Conservation (phyloP, 1,284 basidiomycete species). For the Cutaneotrichosporon cyanovorans region DNA sequence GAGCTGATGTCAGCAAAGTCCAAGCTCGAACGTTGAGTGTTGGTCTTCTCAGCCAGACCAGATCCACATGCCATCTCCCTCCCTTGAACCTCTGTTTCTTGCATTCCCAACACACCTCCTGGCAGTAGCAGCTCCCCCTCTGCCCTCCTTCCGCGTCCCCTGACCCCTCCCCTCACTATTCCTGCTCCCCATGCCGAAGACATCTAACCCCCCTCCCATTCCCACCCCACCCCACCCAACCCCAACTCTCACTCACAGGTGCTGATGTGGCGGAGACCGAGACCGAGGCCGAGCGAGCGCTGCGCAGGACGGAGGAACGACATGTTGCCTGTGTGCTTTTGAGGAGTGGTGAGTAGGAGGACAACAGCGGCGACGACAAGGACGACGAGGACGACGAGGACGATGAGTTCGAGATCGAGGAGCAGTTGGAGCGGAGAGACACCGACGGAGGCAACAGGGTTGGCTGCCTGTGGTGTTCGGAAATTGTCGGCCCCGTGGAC, state of each 20-base stretch:
- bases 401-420: too few relatives aligned
- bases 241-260: conserved; percentile 27
- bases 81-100: too few relatives aligned
- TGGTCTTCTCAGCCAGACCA: too few relatives aligned
- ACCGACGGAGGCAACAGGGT: too few relatives aligned
- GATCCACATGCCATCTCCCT: too few relatives aligned
- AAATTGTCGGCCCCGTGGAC: too few relatives aligned
- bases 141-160: too few relatives aligned
- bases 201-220: neutral
- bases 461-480: too few relatives aligned
- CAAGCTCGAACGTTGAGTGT: too few relatives aligned
- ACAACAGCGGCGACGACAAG: neutral
- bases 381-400: neutral
- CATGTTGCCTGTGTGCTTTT: conserved; percentile 18
- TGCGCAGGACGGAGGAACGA: conserved; percentile 33
- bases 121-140: too few relatives aligned
- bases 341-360: neutral
- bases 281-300: conserved; percentile 23
- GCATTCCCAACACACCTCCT: too few relatives aligned
- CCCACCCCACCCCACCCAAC: neutral
- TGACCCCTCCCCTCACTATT: neutral
- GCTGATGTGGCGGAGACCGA: conserved; percentile 33
- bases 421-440: too few relatives aligned
- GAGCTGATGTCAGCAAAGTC: conserved; percentile 21
- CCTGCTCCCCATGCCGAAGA: neutral